Percentiles rank a stretch among this genome's conserved stretches.
Evolutionary conservation across 2,329 filamentous ascomycete genomes (phyloP).

Genomic region (Aspergillus pseudotamarii): DNA sequence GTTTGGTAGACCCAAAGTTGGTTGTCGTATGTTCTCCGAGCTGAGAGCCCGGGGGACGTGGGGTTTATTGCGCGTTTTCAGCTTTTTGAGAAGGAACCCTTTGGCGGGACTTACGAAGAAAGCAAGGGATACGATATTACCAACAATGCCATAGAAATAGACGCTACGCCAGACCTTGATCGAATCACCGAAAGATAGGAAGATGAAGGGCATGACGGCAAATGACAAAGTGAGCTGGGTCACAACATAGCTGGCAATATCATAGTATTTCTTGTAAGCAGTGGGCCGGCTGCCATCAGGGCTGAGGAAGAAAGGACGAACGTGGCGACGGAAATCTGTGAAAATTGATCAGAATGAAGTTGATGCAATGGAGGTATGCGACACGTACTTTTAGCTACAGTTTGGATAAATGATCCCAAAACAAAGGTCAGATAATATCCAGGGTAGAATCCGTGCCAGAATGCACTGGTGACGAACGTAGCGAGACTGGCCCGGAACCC

Average conservation of each 20-base stretch:
- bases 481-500: conserved; percentile 93
- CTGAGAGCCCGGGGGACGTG: conserved; percentile 52
- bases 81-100: conserved; percentile 55
- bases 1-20: conserved; percentile 75
- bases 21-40: conserved; percentile 63
- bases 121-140: conserved; percentile 64
- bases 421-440: conserved; percentile 94
- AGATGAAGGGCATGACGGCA: conserved; percentile 78
- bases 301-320: conserved; percentile 91
- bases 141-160: conserved; percentile 82
- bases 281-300: conserved; percentile 71
- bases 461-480: conserved; percentile 89
- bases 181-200: conserved; percentile 73
- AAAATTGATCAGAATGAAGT: conserved; percentile 21
- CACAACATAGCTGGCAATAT: conserved; percentile 71
- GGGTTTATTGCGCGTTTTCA: conserved; percentile 59
- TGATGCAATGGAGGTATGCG: background rate
- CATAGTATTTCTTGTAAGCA: conserved; percentile 81
- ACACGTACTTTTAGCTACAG: conserved; percentile 83
- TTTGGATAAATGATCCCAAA: conserved; percentile 88
- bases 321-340: conserved; percentile 80
- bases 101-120: conserved; percentile 84
- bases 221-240: conserved; percentile 87
- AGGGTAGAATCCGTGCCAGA: conserved; percentile 98
- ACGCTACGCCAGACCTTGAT: conserved; percentile 79